phyloP scores from a whole-genome alignment of 352 stramenopile species.

The Phytopythium kandeliae region DNA sequence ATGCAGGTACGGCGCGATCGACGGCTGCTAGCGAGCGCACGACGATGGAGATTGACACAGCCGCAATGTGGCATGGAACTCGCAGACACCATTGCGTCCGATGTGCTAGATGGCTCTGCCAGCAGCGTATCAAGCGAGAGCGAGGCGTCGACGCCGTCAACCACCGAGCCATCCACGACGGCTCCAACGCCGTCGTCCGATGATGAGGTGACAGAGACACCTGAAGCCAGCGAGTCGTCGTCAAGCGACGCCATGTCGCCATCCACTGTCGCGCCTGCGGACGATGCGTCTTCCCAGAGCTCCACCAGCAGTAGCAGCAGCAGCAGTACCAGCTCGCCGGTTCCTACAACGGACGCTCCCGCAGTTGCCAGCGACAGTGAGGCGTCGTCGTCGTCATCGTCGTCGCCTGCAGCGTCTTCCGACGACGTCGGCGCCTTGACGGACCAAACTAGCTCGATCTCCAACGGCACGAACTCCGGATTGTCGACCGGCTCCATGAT shows the following conservation, averaged over 20 bases:
- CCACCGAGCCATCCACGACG: not conserved
- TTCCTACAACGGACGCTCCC: not conserved
- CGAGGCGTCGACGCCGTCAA: not conserved
- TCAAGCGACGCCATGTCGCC: not conserved
- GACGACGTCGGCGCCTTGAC: constrained; percentile 12
- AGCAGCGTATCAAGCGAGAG: not conserved
- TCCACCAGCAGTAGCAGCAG: not conserved
- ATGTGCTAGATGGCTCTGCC: not conserved
- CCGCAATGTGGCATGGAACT: too few relatives aligned
- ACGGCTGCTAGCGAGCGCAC: not conserved
- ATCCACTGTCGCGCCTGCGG: not conserved
- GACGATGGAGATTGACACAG: too few relatives aligned
- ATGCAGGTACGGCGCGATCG: not conserved
- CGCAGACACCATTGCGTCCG: not conserved
- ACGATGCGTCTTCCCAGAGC: not conserved
- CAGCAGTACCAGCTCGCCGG: not conserved
- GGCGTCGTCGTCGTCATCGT: too few relatives aligned
- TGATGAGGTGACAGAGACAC: not conserved
- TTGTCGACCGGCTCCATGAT: constrained; percentile 5
- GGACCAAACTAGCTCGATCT: constrained; percentile 5
- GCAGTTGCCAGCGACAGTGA: constrained; percentile 2
- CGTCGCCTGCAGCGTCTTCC: constrained; percentile 5
- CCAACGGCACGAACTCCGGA: not conserved
- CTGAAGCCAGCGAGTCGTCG: not conserved
- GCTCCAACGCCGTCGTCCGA: not conserved